Percentiles rank a stretch among this genome's conserved stretches.
Conservation (phyloP, 1,284 basidiomycete genomes). For the Ustilago sp. region DNA sequence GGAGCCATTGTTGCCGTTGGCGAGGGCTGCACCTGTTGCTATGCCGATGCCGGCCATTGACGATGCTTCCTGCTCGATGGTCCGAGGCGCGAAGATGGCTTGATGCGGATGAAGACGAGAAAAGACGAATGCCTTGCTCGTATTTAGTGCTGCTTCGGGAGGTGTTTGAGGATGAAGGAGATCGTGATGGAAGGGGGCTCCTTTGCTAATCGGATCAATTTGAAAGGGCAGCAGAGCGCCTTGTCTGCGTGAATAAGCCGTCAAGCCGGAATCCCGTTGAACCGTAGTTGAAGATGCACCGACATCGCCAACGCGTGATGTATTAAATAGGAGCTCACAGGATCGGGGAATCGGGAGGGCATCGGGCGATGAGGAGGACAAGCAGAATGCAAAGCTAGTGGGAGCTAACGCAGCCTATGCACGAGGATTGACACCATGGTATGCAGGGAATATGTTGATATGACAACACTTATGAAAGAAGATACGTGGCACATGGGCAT, state of each 20-base stretch:
- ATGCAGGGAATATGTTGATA: too few relatives aligned
- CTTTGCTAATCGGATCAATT: background rate
- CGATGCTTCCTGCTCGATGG: background rate
- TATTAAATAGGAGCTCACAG: too few relatives aligned
- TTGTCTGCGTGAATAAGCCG: background rate
- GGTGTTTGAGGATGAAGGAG: background rate
- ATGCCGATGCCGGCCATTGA: slow-evolving; percentile 43
- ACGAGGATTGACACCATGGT: too few relatives aligned
- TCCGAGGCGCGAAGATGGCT: background rate
- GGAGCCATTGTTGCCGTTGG: slow-evolving; percentile 9
- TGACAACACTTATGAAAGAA: too few relatives aligned
- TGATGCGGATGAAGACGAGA: background rate
- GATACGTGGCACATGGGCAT: too few relatives aligned
- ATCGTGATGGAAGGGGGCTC: background rate
- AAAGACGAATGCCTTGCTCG: background rate
- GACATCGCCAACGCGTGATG: too few relatives aligned
- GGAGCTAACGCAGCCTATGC: too few relatives aligned
- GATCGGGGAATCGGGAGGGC: too few relatives aligned
- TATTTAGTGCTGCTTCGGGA: too few relatives aligned
- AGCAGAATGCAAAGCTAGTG: too few relatives aligned
- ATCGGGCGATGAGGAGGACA: too few relatives aligned
- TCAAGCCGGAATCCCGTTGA: background rate
- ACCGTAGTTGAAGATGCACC: too few relatives aligned
- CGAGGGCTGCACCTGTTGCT: slow-evolving; percentile 38
- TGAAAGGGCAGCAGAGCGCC: slow-evolving; percentile 2